Percentiles rank a stretch among this genome's conserved stretches.
phyloP scores from a whole-genome alignment of 805 yeast species.

The Zygotorulaspora sp. region DNA sequence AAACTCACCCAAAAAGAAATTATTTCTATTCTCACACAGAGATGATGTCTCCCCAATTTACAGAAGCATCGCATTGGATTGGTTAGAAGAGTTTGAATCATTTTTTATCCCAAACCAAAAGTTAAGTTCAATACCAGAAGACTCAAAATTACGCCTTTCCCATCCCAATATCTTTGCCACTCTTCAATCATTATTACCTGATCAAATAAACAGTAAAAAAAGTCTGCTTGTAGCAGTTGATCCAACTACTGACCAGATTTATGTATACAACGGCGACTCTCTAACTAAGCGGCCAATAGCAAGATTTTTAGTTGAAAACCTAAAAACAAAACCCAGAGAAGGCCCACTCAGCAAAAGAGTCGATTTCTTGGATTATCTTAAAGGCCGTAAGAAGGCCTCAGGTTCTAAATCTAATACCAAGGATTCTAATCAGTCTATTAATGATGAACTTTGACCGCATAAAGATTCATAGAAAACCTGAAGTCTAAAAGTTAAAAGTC shows the following conservation, averaged over 20 bases:
- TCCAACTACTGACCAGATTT: slow-evolving; percentile 15
- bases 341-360: slow-evolving; percentile 33
- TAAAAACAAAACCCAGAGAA: slow-evolving; percentile 26
- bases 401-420: slow-evolving; percentile 10
- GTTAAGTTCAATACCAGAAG: slow-evolving; percentile 16
- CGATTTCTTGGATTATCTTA: slow-evolving; percentile 17
- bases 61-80: slow-evolving; percentile 69
- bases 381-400: slow-evolving; percentile 15
- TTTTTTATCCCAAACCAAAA: slow-evolving; percentile 39
- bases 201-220: slow-evolving; percentile 15
- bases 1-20: slow-evolving; percentile 34
- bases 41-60: slow-evolving; percentile 49
- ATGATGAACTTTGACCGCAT: no score
- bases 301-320: slow-evolving; percentile 19
- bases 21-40: slow-evolving; percentile 51
- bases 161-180: slow-evolving; percentile 25
- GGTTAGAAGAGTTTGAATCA: slow-evolving; percentile 47
- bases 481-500: no score
- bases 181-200: slow-evolving; percentile 13
- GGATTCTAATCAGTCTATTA: slow-evolving; percentile 3
- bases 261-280: slow-evolving; percentile 18
- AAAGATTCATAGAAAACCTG: no score
- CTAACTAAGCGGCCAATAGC: slow-evolving; percentile 26
- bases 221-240: slow-evolving; percentile 26
- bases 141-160: slow-evolving; percentile 8